phyloP scores from a whole-genome alignment of 768 basidiomycete species.

The Glaciozyma martinii region DNA sequence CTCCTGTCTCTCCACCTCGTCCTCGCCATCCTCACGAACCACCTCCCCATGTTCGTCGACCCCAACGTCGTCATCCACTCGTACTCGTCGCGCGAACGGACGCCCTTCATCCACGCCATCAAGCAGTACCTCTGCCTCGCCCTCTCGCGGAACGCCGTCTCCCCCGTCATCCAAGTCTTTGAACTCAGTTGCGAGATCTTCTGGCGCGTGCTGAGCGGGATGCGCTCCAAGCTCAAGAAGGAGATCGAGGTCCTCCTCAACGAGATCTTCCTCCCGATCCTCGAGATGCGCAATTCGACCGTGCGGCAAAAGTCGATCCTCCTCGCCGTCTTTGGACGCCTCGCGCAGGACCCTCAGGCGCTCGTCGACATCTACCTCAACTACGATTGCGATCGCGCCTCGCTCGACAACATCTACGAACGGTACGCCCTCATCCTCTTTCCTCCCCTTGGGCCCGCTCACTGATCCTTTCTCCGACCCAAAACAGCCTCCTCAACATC shows the following conservation, averaged over 20 bases:
- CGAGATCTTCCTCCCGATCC: slow-evolving; percentile 95
- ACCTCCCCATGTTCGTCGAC: slow-evolving; percentile 82
- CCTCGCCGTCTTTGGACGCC: slow-evolving; percentile 65
- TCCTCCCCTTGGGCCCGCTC: neutral
- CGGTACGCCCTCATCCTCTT: slow-evolving; percentile 49
- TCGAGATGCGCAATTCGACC: slow-evolving; percentile 95
- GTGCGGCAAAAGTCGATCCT: slow-evolving; percentile 90
- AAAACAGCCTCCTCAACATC: slow-evolving; percentile 66
- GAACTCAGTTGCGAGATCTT: slow-evolving; percentile 98
- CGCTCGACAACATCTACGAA: slow-evolving; percentile 94
- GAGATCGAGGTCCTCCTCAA: slow-evolving; percentile 97
- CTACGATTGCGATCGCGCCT: slow-evolving; percentile 94
- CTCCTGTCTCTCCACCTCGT: slow-evolving; percentile 88
- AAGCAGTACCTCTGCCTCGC: slow-evolving; percentile 92
- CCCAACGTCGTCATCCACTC: slow-evolving; percentile 85
- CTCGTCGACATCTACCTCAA: slow-evolving; percentile 97
- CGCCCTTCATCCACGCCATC: slow-evolving; percentile 80
- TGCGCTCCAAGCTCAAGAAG: slow-evolving; percentile 98
- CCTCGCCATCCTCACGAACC: slow-evolving; percentile 79
- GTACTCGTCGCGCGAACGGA: slow-evolving; percentile 74
- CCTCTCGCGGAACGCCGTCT: slow-evolving; percentile 88
- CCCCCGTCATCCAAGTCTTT: slow-evolving; percentile 90
- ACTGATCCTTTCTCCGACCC: neutral
- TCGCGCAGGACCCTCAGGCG: slow-evolving; percentile 94
- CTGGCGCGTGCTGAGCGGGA: slow-evolving; percentile 86